Evolutionary conservation across 2,329 filamentous ascomycete species (phyloP), one percentile per base, ranked within the genome.

Genomic region (Ascochyta pisi): DNA sequence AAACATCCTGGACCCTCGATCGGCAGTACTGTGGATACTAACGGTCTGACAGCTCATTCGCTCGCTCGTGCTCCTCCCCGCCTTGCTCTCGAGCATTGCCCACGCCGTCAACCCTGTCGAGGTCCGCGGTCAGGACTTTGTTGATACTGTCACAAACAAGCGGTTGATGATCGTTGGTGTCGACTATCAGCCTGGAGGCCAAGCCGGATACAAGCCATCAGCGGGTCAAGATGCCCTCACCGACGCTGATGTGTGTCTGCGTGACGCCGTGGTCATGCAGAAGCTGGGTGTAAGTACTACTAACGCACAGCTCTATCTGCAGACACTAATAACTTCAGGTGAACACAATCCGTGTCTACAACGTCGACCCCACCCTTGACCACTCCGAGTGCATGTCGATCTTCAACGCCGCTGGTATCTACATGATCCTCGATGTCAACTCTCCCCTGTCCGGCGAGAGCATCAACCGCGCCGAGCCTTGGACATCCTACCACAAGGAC

Each of bases 271-370:
- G 22, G 76, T 88, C 41, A 84, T 89, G 78, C 86, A 89, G 75
- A 75, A 79, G 57, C 76, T 88, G 46, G 86, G 86, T 71, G 82
- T 67, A 41, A 16, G 61, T 61, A 23, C 29, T 43, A 26, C 9
- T 39, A 7, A 10, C 40, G 9, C 23, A 24, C 13, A n/a, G 23
- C 6, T 24, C 19, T 6, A 16, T 22, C 10, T 40, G 19, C 40
- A 31, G 29, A 37, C 33, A 29, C 46, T 50, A 26, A 55, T 22
- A 16, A 5, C 3, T 12, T 22, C n/a, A 61, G 55, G 58, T 86
- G 62, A 89, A 89, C 74, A 86, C 85, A 8, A 85, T 88, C 63
- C 84, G 86, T 56, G 81, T 85, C 50, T 89, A 89, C 81, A 87
- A 87, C 70, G 74, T 88, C 58, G 81, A 85, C 60, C 84, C 85